A percentile compares a stretch with the other conserved stretches of the same genome.
Evolutionary conservation across 768 basidiomycete species (phyloP).

Genomic region (Pulveroboletus sp.): DNA sequence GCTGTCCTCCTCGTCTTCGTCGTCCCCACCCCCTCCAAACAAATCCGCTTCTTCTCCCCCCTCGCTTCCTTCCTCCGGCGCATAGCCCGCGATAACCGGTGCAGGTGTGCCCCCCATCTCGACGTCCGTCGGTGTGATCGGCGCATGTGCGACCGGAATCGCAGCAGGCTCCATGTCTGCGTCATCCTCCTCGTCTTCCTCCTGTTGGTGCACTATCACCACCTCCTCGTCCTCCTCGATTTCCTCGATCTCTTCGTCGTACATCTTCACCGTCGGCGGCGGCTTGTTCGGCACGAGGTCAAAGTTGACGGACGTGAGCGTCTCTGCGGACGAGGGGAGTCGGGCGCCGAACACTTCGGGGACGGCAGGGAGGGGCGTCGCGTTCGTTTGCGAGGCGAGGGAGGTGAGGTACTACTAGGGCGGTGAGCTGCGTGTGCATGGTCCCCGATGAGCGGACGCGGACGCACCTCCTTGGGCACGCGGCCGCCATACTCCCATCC

Average conservation of each 20-base stretch:
- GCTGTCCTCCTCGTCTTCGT: constrained; percentile 61
- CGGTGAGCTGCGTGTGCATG: background rate
- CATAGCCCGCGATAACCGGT: constrained; percentile 33
- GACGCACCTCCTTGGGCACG: constrained; percentile 78
- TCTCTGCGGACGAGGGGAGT: constrained; percentile 63
- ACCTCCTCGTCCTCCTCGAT: constrained; percentile 49
- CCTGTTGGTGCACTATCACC: constrained; percentile 30
- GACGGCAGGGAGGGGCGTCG: constrained; percentile 75
- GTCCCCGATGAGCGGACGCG: background rate
- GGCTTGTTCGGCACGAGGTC: constrained; percentile 83
- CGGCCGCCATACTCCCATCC: constrained; percentile 92
- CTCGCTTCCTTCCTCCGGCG: constrained; percentile 64
- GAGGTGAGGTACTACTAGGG: constrained; percentile 63
- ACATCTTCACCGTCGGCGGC: constrained; percentile 69
- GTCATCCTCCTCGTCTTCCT: constrained; percentile 52
- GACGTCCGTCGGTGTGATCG: constrained; percentile 58
- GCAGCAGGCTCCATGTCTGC: constrained; percentile 69
- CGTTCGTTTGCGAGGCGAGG: constrained; percentile 79
- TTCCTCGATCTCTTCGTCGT: constrained; percentile 80
- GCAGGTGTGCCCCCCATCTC: constrained; percentile 43
- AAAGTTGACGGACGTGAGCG: constrained; percentile 78
- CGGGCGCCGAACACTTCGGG: constrained; percentile 86
- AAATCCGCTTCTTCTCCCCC: constrained; percentile 71
- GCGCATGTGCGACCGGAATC: constrained; percentile 37
- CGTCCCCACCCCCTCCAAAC: constrained; percentile 67